Evolutionary conservation across 1,139 yeast species (phyloP).

Genomic region (Debaryomyces coudertii): DNA sequence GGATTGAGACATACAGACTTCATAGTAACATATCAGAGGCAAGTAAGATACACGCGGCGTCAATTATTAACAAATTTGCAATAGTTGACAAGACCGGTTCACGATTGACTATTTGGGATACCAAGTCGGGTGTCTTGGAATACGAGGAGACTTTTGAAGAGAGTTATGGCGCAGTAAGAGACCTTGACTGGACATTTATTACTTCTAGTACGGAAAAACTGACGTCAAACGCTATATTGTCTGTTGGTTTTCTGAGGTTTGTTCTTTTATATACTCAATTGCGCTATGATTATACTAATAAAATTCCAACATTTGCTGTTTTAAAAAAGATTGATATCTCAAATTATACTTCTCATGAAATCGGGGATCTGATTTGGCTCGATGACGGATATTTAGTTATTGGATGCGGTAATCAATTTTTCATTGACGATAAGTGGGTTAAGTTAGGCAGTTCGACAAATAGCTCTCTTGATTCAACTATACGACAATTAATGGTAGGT

Average conservation of each 20-base stretch:
- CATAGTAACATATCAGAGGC: slow-evolving; percentile 60
- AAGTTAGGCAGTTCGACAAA: slow-evolving; percentile 32
- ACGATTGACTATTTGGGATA: slow-evolving; percentile 75
- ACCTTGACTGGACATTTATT: slow-evolving; percentile 82
- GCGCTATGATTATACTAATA: slow-evolving; percentile 85
- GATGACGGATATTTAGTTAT: slow-evolving; percentile 76
- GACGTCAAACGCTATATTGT: slow-evolving; percentile 68
- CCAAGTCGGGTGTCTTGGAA: slow-evolving; percentile 67
- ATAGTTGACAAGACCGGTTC: slow-evolving; percentile 58
- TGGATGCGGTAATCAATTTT: slow-evolving; percentile 89
- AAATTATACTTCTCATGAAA: slow-evolving; percentile 71
- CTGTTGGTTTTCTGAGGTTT: slow-evolving; percentile 70
- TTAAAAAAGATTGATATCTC: slow-evolving; percentile 74
- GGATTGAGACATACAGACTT: slow-evolving; percentile 55
- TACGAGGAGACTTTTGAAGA: slow-evolving; percentile 50
- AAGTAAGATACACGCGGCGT: slow-evolving; percentile 67
- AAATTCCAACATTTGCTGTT: slow-evolving; percentile 74
- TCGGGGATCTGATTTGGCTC: slow-evolving; percentile 90
- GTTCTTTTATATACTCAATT: slow-evolving; percentile 77
- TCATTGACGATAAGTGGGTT: slow-evolving; percentile 71
- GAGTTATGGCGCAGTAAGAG: slow-evolving; percentile 49
- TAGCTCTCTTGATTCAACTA: slow-evolving; percentile 36
- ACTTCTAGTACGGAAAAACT: slow-evolving; percentile 31
- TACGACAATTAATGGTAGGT: slow-evolving; percentile 55
- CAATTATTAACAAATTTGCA: slow-evolving; percentile 69